These are phyloP conservation scores for Phytophthora pini DNA, from an alignment of 352 stramenopile genomes.

Conservation along the genomic window DNA sequence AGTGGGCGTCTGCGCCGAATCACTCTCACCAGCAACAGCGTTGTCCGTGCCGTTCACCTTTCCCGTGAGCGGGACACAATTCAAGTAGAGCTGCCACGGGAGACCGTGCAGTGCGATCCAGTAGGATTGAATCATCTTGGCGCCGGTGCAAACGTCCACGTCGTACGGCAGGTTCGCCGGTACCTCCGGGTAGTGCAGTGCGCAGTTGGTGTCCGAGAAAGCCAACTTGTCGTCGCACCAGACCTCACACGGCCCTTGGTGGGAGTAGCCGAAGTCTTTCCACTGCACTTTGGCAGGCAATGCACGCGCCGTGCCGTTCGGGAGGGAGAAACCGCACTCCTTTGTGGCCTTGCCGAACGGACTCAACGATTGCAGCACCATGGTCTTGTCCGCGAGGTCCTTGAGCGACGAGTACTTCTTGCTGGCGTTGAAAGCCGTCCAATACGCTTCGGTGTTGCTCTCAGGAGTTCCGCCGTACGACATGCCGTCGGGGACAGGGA, in stretches of 20 bases:
- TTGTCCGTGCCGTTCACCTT: conserved; percentile 16
- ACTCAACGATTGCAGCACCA: conserved; percentile 31
- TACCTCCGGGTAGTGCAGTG: conserved; percentile 37
- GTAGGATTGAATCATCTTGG: conserved; percentile 55
- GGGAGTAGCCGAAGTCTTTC: conserved; percentile 45
- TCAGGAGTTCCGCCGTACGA: conserved; percentile 35
- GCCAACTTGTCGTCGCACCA: conserved; percentile 65
- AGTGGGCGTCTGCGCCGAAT: background rate
- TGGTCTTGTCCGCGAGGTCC: conserved; percentile 38
- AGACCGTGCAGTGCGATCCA: conserved; percentile 62
- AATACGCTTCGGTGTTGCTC: conserved; percentile 37
- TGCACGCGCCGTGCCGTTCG: conserved; percentile 33
- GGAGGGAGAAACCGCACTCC: conserved; percentile 38
- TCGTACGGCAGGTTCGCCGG: conserved; percentile 51
- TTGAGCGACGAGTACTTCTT: conserved; percentile 43
- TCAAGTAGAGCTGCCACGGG: conserved; percentile 68
- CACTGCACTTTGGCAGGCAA: conserved; percentile 38
- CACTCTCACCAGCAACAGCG: conserved; percentile 7
- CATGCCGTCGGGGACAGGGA: conserved; percentile 45
- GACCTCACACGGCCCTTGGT: conserved; percentile 64
- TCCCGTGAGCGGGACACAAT: conserved; percentile 35
- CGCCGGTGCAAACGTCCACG: conserved; percentile 40
- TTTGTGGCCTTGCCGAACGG: conserved; percentile 32
- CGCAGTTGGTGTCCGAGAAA: conserved; percentile 50
- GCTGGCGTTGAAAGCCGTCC: conserved; percentile 40